Conservation (phyloP, 106 monocot genomes). For the Dendrobium officinale region DNA sequence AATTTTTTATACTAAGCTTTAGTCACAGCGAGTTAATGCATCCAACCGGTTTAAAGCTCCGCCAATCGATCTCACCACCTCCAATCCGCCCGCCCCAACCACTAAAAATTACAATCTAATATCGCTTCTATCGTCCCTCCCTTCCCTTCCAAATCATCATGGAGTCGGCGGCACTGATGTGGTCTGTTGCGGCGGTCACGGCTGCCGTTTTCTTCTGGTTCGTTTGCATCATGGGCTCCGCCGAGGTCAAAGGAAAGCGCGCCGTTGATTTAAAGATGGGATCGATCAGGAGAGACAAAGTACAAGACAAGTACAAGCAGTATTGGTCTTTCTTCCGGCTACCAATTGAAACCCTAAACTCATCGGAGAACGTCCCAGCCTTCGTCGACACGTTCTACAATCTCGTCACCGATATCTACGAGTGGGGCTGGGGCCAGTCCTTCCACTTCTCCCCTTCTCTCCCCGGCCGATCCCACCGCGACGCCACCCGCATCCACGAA, state of each 20-base stretch:
- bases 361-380: conserved; percentile 37
- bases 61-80: too few species aligned
- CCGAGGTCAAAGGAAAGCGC: conserved; percentile 70
- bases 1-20: too few species aligned
- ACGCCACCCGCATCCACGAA: conserved; percentile 70
- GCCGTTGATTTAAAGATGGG: conserved; percentile 64
- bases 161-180: conserved; percentile 16
- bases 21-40: too few species aligned
- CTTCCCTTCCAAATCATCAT: background rate
- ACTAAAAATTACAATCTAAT: too few species aligned
- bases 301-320: conserved; percentile 57
- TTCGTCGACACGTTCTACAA: conserved; percentile 85
- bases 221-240: conserved; percentile 66
- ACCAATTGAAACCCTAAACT: conserved; percentile 39
- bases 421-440: conserved; percentile 90
- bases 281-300: conserved; percentile 46
- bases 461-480: conserved; percentile 50
- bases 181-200: conserved; percentile 6
- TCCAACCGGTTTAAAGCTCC: too few species aligned
- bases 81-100: too few species aligned
- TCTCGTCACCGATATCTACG: conserved; percentile 79
- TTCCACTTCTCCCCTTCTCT: conserved; percentile 80
- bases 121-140: too few species aligned
- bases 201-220: conserved; percentile 59
- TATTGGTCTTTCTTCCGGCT: conserved; percentile 81